These are phyloP conservation scores for Colletotrichum coccodes DNA, from an alignment of 2,329 filamentous ascomycete species.

Conservation along the genomic window DNA sequence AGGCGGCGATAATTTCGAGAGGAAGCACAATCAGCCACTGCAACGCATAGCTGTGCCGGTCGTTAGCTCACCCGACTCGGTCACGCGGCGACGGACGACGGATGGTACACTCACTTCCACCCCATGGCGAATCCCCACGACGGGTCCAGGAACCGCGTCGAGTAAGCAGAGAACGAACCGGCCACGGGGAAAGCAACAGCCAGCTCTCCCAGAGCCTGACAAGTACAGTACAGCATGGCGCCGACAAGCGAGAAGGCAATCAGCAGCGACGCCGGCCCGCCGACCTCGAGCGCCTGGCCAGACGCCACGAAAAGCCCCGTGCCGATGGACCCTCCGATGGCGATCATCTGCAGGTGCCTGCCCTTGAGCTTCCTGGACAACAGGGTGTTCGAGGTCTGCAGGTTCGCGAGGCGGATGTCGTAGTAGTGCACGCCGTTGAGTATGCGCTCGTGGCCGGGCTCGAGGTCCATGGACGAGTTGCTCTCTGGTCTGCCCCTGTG, in stretches of 20 bases:
- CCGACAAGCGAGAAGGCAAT: constrained; percentile 85
- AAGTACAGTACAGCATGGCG: constrained; percentile 89
- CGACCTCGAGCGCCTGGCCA: constrained; percentile 74
- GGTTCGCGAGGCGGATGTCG: constrained; percentile 66
- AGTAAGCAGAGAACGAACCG: constrained; percentile 92
- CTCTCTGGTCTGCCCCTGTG: constrained; percentile 51
- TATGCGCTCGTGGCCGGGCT: constrained; percentile 38
- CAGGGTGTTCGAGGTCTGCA: constrained; percentile 80
- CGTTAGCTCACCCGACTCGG: background rate
- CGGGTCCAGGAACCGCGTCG: constrained; percentile 90
- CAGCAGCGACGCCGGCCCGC: constrained; percentile 82
- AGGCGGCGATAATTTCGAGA: constrained; percentile 87
- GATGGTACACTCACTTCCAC: constrained; percentile 75
- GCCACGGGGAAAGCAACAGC: constrained; percentile 91
- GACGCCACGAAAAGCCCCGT: constrained; percentile 91
- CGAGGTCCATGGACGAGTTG: constrained; percentile 44
- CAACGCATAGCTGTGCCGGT: constrained; percentile 73
- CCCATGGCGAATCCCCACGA: constrained; percentile 97
- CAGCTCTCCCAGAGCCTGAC: constrained; percentile 91
- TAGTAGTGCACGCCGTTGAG: constrained; percentile 60
- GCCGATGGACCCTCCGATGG: constrained; percentile 92
- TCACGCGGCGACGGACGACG: background rate
- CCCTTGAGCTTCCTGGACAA: constrained; percentile 83
- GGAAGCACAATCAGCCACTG: constrained; percentile 89
- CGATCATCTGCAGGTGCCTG: constrained; percentile 96